Conservation (phyloP, 2,329 filamentous ascomycete species). For the Stemphylium lycopersici region DNA sequence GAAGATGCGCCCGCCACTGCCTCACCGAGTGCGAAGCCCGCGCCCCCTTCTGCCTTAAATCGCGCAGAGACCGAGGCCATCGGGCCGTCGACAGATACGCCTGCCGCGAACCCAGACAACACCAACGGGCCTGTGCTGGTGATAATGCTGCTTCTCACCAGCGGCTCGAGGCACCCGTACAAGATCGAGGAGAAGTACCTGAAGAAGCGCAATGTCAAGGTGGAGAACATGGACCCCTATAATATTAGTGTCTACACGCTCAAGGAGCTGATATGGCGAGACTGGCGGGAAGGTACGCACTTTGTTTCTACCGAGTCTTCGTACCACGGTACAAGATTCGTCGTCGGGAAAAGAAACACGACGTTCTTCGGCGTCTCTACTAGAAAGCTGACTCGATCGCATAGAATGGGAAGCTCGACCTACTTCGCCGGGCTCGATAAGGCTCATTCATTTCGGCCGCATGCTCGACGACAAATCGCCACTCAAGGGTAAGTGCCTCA, state of each 20-base stretch:
- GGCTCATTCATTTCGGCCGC: conserved; percentile 90
- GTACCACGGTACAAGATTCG: no score
- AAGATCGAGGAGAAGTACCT: conserved; percentile 88
- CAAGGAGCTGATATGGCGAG: conserved; percentile 90
- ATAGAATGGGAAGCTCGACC: conserved; percentile 85
- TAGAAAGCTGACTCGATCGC: conserved; percentile 26
- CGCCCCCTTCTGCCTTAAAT: conserved; percentile 32
- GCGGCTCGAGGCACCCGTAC: conserved; percentile 84
- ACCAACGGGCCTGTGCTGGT: conserved; percentile 59
- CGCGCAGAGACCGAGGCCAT: conserved; percentile 54
- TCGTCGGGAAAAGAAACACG: background rate
- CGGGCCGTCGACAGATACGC: conserved; percentile 55
- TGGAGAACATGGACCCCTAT: conserved; percentile 80
- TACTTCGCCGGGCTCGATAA: conserved; percentile 84
- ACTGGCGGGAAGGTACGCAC: conserved; percentile 77
- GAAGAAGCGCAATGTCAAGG: conserved; percentile 75
- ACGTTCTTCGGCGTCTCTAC: background rate
- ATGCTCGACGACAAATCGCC: conserved; percentile 86
- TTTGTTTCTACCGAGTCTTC: background rate
- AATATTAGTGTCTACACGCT: conserved; percentile 92
- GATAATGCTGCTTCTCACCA: conserved; percentile 84
- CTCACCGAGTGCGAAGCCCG: conserved; percentile 27
- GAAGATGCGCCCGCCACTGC: conserved; percentile 19
- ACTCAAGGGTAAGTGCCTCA: conserved; percentile 71
- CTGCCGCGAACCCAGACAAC: conserved; percentile 47